Base-by-base conservation (phyloP, 192 early-diverging fungal genomes). In the Entophlyctis luteolus region DNA sequence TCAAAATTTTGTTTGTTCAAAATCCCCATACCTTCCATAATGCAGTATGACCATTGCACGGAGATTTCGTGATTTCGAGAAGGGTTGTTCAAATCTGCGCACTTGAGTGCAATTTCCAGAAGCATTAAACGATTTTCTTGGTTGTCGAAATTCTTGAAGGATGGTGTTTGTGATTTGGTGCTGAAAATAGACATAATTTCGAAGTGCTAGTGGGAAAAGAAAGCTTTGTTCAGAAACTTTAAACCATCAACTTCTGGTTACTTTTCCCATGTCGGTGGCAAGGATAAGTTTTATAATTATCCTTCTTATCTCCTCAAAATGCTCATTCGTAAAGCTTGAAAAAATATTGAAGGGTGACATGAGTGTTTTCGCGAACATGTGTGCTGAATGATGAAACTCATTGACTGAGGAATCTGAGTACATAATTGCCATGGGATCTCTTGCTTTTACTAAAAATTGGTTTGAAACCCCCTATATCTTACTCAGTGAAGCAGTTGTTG, bases 151-250 rank as follows among this genome's bases (percentile, higher is more conserved):
- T 47, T 48, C 1, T 34, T 10, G 34, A 73, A 65, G 18, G 23
- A 48, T 31, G n/a, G 48, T 8, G 75, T 32, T 5, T 73, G 55
- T 3, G 82, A 72, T 56, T 80, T 82, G 27, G 82, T 81, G 52
- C 82, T 80, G 70, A 86, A 86, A 57, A 82, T 84, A 14, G 77
- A 65, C 29, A 83, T 62, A 59, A 79, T 81, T 72, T 85, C 83
- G 76, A 85, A 85, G 53, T 84, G 83, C 74, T 72, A 58, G 49
- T 28, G 42, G 29, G 8, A 59, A 38, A 53, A 59, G 16, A 59
- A 2, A 20, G 33, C 53, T 10, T 54, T n/a, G 27, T n/a, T 45
- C 46, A 46, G 23, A n/a, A 48, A 3, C 1, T 20, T 25, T 62
- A 22, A 4, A 0, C 25, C 34, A 28, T 5, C 6, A 34, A 33